Conservation (phyloP, 768 basidiomycete species). For the Rhodotorula paludigena region DNA sequence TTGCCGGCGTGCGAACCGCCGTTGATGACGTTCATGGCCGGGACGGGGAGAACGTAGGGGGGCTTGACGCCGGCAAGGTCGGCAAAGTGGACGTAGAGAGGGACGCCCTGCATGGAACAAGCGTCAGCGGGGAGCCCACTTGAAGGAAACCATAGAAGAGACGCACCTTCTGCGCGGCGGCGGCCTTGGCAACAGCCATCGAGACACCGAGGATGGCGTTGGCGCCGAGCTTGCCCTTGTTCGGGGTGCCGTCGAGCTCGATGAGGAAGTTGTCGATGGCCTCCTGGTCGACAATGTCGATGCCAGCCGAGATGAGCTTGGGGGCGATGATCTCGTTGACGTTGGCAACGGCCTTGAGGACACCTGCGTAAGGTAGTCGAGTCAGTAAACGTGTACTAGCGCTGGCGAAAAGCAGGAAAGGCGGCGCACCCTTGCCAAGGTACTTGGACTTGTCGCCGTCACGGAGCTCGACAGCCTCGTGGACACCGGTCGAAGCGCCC, state of each 20-base stretch:
- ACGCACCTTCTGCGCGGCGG: conserved; percentile 74
- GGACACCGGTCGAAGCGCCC: conserved; percentile 94
- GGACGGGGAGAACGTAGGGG: conserved; percentile 84
- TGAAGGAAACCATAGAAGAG: not conserved
- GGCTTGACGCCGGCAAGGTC: conserved; percentile 91
- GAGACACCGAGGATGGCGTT: conserved; percentile 99
- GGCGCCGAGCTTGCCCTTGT: conserved; percentile 99
- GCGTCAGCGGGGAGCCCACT: not conserved
- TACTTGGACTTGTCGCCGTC: conserved; percentile 90
- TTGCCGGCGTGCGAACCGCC: conserved; percentile 99
- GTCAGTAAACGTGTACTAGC: too few species aligned
- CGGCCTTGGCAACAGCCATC: conserved; percentile 90
- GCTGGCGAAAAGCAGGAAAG: not conserved
- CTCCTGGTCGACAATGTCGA: conserved; percentile 83
- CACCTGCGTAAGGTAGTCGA: conserved; percentile 58
- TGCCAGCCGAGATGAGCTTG: conserved; percentile 72
- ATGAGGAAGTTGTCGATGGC: conserved; percentile 96
- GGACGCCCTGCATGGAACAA: conserved; percentile 57
- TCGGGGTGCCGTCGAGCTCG: conserved; percentile 92
- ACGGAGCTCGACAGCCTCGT: conserved; percentile 98
- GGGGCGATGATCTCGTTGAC: conserved; percentile 89
- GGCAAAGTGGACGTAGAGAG: conserved; percentile 93
- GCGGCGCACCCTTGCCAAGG: conserved; percentile 76
- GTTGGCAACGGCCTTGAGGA: conserved; percentile 85
- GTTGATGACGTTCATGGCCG: conserved; percentile 99